Evolutionary conservation across 2,329 filamentous ascomycete species (phyloP).

Genomic region (Calonectria crousiana): DNA sequence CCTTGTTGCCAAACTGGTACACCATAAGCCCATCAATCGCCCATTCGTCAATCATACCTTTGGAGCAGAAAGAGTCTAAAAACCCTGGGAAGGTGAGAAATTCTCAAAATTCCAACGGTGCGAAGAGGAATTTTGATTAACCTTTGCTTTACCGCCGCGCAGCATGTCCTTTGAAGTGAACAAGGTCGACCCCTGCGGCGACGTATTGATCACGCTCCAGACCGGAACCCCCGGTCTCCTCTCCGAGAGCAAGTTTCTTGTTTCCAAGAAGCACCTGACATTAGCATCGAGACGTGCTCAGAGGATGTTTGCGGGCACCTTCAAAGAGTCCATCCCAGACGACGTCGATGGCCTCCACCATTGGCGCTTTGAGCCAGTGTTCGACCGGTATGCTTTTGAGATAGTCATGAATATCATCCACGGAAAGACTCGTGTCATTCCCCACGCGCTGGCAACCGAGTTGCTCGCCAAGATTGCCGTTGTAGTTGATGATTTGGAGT

Average conservation of each 20-base stretch:
- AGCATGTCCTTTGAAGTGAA: background rate
- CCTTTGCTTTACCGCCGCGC: background rate
- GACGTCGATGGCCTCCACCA: background rate
- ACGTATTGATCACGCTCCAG: background rate
- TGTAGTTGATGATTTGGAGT: conserved; percentile 35
- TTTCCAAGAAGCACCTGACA: conserved; percentile 21
- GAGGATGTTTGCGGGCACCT: conserved; percentile 4
- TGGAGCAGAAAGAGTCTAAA: background rate
- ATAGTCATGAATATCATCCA: conserved; percentile 35
- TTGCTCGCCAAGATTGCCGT: conserved; percentile 30
- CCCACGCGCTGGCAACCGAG: background rate
- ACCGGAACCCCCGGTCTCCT: background rate
- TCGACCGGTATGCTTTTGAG: conserved; percentile 33
- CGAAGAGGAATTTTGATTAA: background rate
- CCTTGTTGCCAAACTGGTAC: background rate
- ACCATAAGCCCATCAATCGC: background rate
- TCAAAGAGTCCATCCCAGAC: background rate
- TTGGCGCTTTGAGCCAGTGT: conserved; percentile 29
- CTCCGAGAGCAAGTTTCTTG: background rate
- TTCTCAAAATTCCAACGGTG: background rate
- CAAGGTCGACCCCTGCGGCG: background rate
- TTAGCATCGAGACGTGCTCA: conserved; percentile 4
- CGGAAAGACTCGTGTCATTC: conserved; percentile 21
- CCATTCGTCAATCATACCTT: background rate
- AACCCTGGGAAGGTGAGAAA: background rate